Conservation (phyloP, 2,329 filamentous ascomycete species). For the Sclerotinia subarctica region DNA sequence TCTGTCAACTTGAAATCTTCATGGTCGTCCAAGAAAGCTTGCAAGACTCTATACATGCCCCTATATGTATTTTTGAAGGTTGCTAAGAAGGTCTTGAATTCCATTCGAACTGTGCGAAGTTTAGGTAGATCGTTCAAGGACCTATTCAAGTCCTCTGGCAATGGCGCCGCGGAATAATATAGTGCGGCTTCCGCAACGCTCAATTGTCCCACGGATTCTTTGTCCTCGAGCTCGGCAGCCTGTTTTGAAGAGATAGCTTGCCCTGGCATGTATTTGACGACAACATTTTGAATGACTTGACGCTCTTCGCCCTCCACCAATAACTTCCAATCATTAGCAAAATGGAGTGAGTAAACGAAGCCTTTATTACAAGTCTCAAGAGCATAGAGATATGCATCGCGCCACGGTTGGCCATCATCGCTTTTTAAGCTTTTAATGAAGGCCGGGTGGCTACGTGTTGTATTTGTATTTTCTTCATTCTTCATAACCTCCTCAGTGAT, state of each 20-base stretch:
- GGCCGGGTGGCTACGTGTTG: neutral
- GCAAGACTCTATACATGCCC: neutral
- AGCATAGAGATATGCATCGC: neutral
- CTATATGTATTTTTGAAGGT: neutral
- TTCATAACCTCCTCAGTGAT: neutral
- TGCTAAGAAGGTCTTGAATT: neutral
- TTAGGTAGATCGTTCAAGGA: neutral
- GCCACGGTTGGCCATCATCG: neutral
- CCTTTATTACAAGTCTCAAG: neutral
- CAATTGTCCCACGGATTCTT: neutral
- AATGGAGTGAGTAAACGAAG: neutral
- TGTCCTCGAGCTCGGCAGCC: too few species aligned
- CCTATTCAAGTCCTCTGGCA: neutral
- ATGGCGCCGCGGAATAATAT: neutral
- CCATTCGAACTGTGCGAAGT: neutral
- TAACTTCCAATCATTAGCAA: neutral
- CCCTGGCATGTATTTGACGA: neutral
- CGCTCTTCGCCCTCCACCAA: neutral
- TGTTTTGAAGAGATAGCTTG: too few species aligned
- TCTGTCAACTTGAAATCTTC: neutral
- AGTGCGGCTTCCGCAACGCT: accelerated
- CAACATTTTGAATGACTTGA: neutral
- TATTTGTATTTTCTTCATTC: neutral
- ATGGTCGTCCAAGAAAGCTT: neutral
- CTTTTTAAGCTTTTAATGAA: neutral